These are phyloP conservation scores for Colletotrichum phormii DNA, from an alignment of 2,329 filamentous ascomycete species.

Conservation along the genomic window DNA sequence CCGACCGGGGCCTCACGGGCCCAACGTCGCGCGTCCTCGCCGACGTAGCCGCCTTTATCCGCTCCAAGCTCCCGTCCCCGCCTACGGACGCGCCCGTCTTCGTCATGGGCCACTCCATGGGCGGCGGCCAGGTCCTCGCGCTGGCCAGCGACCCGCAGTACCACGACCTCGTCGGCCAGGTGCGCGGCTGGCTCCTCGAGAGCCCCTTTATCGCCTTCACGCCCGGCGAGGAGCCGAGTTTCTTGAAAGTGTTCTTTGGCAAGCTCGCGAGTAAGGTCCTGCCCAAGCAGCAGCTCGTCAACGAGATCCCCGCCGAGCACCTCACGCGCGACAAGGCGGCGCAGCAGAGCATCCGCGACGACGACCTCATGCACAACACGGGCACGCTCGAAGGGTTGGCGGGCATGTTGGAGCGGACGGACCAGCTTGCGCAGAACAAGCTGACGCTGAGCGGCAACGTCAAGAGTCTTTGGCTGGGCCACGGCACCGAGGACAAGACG, in stretches of 20 bases:
- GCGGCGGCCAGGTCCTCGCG: constrained; percentile 80
- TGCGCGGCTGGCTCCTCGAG: constrained; percentile 81
- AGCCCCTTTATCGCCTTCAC: constrained; percentile 83
- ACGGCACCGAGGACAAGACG: constrained; percentile 80
- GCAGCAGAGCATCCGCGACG: constrained; percentile 69
- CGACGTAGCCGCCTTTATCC: constrained; percentile 83
- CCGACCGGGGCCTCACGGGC: constrained; percentile 79
- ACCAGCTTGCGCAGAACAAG: constrained; percentile 67
- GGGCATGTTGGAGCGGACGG: constrained; percentile 80
- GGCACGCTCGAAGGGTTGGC: constrained; percentile 87
- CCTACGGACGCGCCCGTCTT: constrained; percentile 72
- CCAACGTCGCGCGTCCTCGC: constrained; percentile 77
- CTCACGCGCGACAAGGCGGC: constrained; percentile 76
- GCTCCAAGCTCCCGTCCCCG: constrained; percentile 62
- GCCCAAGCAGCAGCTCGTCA: constrained; percentile 74
- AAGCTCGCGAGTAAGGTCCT: constrained; percentile 75
- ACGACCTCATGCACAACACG: constrained; percentile 82
- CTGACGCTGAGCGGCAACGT: constrained; percentile 65
- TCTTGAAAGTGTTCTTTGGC: constrained; percentile 73
- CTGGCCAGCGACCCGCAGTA: constrained; percentile 64
- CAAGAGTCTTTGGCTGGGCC: constrained; percentile 75
- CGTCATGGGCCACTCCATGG: constrained; percentile 92
- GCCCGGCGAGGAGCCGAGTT: constrained; percentile 71
- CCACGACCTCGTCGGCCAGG: constrained; percentile 65
- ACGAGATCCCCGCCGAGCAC: constrained; percentile 72